Conservation (phyloP, 768 basidiomycete genomes). For the Boletellus ananas region DNA sequence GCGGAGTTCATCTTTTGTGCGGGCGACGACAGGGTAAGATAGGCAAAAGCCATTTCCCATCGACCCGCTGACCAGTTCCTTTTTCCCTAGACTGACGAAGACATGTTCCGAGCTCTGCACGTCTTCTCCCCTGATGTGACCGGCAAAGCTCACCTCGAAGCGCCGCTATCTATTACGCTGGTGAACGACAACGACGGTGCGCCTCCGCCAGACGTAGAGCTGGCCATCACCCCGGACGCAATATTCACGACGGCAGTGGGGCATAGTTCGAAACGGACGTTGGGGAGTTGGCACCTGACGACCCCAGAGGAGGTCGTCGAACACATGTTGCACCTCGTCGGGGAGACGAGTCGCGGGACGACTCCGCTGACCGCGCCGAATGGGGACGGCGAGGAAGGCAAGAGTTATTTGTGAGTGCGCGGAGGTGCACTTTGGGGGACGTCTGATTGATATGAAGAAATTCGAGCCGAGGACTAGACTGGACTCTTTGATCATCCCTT, state of each 20-base stretch:
- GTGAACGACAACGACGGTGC: slow-evolving; percentile 16
- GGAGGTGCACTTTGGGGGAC: too few species aligned
- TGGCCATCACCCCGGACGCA: slow-evolving; percentile 61
- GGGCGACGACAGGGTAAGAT: slow-evolving; percentile 87
- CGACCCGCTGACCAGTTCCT: too few species aligned
- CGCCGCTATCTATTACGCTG: slow-evolving; percentile 50
- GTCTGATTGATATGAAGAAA: background rate
- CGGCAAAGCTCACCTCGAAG: slow-evolving; percentile 48
- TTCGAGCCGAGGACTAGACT: background rate
- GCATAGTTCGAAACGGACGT: slow-evolving; percentile 80
- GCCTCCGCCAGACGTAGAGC: slow-evolving; percentile 47
- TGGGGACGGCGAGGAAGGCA: slow-evolving; percentile 4
- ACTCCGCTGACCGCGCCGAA: background rate
- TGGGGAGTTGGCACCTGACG: slow-evolving; percentile 91
- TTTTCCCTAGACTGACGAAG: slow-evolving; percentile 81
- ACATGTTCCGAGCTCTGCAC: slow-evolving; percentile 93
- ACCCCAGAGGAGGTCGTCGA: slow-evolving; percentile 84
- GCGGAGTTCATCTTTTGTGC: slow-evolving; percentile 97
- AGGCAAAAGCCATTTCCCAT: background rate
- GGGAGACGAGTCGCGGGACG: slow-evolving; percentile 21
- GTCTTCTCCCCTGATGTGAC: slow-evolving; percentile 45
- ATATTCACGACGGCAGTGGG: slow-evolving; percentile 95
- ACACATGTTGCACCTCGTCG: slow-evolving; percentile 64
- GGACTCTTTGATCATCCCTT: background rate
- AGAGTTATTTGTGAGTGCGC: slow-evolving; percentile 18